phyloP scores from a whole-genome alignment of 2,329 filamentous ascomycete species.

The Beauveria medogensis region DNA sequence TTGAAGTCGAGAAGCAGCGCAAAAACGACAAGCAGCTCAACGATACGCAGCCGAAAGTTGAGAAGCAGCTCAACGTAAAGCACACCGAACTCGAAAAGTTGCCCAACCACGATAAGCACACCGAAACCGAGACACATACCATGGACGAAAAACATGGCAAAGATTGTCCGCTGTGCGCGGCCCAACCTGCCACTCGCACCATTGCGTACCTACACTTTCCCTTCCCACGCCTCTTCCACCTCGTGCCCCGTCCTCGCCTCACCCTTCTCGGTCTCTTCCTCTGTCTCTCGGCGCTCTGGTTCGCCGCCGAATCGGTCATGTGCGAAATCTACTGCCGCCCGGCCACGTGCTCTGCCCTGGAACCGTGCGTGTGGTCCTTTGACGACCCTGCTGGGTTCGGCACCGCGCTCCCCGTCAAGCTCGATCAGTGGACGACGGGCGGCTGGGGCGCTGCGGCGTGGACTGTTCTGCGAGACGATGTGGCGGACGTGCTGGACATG shows the following conservation, averaged over 20 bases:
- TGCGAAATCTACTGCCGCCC: slow-evolving; percentile 48
- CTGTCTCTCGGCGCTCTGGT: slow-evolving; percentile 43
- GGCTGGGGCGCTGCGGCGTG: slow-evolving; percentile 37
- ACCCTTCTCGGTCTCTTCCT: slow-evolving; percentile 40
- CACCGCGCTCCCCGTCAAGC: slow-evolving; percentile 51
- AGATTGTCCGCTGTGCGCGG: slow-evolving; percentile 9
- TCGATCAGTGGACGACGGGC: slow-evolving; percentile 53
- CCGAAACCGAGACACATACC: background rate
- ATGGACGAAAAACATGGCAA: background rate
- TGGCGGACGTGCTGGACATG: slow-evolving; percentile 41
- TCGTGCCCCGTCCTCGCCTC: slow-evolving; percentile 35
- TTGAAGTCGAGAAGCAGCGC: background rate
- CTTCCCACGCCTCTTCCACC: slow-evolving; percentile 39
- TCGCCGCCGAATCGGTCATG: slow-evolving; percentile 43
- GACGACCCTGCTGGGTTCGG: slow-evolving; percentile 52
- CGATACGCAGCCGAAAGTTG: background rate
- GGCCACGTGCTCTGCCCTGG: slow-evolving; percentile 36
- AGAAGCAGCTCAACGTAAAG: background rate
- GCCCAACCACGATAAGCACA: background rate
- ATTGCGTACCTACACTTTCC: slow-evolving; percentile 34
- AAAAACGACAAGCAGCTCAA: background rate
- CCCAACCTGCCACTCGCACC: slow-evolving; percentile 1
- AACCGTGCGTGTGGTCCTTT: slow-evolving; percentile 46
- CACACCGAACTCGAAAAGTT: background rate
- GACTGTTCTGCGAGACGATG: slow-evolving; percentile 32